These are phyloP conservation scores for Penicillium sp. DNA, from an alignment of 2,329 filamentous ascomycete genomes.

Conservation along the genomic window DNA sequence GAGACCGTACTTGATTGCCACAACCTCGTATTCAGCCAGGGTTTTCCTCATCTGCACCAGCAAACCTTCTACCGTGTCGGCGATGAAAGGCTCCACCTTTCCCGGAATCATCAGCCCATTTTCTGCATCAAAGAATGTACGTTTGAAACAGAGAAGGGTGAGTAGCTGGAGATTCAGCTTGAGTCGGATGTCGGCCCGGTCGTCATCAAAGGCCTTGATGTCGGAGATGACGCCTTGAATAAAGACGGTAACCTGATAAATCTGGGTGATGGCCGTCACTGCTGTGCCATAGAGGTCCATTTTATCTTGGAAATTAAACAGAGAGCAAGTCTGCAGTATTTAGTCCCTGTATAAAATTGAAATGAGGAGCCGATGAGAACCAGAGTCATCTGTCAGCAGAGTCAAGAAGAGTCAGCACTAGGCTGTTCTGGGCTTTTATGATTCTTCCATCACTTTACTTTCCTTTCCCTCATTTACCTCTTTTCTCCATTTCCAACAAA, in stretches of 20 bases:
- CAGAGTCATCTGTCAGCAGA: background rate
- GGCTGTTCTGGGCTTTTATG: background rate
- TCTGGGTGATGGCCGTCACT: constrained; percentile 27
- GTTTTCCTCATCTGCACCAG: constrained; percentile 26
- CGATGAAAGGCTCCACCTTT: constrained; percentile 20
- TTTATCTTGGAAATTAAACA: background rate
- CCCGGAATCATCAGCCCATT: constrained; percentile 27
- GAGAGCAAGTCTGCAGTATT: too few species aligned
- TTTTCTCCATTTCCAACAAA: background rate
- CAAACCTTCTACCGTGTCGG: constrained; percentile 22
- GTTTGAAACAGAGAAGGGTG: constrained; percentile 28
- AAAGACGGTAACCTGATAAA: constrained; percentile 32
- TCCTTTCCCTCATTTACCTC: too few species aligned
- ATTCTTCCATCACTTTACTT: too few species aligned
- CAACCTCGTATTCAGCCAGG: constrained; percentile 25
- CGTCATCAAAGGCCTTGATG: constrained; percentile 29
- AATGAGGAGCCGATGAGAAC: background rate
- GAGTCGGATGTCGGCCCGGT: constrained; percentile 25
- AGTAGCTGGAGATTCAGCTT: constrained; percentile 28
- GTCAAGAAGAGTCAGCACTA: background rate
- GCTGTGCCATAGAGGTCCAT: constrained; percentile 34
- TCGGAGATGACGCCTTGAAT: constrained; percentile 33
- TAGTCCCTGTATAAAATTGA: too few species aligned
- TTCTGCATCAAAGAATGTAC: constrained; percentile 22
- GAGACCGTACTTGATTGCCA: constrained; percentile 24